phyloP scores from a whole-genome alignment of 345 rosid genomes.

The Ceriops tagal region DNA sequence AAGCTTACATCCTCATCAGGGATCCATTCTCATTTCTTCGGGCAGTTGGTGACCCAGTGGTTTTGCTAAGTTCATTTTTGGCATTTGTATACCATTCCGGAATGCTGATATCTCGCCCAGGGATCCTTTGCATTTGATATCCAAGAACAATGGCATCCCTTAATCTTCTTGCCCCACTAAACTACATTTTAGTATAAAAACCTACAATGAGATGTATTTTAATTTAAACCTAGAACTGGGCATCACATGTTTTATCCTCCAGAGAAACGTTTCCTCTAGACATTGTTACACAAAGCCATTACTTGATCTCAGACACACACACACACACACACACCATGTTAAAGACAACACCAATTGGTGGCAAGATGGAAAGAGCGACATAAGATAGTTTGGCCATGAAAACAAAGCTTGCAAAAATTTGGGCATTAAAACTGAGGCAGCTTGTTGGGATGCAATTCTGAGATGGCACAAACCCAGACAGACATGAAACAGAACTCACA shows the following conservation, averaged over 20 bases:
- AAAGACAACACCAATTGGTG: not conserved
- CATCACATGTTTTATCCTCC: too few relatives aligned
- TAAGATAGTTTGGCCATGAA: not conserved
- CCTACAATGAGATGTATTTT: not conserved
- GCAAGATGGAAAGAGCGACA: not conserved
- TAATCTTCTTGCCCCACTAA: slow-evolving; percentile 95
- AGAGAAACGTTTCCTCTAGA: too few relatives aligned
- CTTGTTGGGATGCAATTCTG: too few relatives aligned
- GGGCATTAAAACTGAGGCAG: too few relatives aligned
- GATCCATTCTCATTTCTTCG: slow-evolving; percentile 33
- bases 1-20: slow-evolving; percentile 43
- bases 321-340: not conserved
- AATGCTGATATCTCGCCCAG: slow-evolving; percentile 85
- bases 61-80: slow-evolving; percentile 64
- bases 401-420: not conserved
- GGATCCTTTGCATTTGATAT: slow-evolving; percentile 88
- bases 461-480: too few relatives aligned
- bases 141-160: slow-evolving; percentile 97
- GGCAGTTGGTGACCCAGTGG: slow-evolving; percentile 51
- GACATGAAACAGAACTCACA: too few relatives aligned
- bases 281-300: too few relatives aligned
- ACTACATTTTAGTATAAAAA: slow-evolving; percentile 30
- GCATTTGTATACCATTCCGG: slow-evolving; percentile 98
- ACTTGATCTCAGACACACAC: too few relatives aligned
- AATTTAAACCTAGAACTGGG: not conserved